phyloP scores from a whole-genome alignment of 176 grass and related monocot genomes.

The Cenchrus americanus region DNA sequence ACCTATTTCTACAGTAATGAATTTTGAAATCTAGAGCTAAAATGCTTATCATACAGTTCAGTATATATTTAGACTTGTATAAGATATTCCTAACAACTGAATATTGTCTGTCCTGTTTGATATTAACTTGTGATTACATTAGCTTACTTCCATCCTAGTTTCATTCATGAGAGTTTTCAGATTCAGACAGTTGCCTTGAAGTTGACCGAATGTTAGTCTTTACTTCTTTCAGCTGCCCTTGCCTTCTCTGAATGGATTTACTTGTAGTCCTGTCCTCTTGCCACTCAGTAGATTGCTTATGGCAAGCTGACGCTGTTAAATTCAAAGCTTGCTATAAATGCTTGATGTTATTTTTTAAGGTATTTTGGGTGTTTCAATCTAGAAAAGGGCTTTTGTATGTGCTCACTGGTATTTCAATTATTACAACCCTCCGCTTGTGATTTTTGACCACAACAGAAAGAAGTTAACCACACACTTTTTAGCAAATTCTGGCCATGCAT shows the following conservation, averaged over 20 bases:
- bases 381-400: neutral
- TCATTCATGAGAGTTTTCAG: neutral
- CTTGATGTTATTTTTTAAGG: neutral
- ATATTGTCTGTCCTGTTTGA: neutral
- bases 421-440: neutral
- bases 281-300: neutral
- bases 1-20: neutral
- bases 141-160: neutral
- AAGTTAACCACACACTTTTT: neutral
- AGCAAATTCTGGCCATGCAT: neutral
- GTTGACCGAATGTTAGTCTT: neutral
- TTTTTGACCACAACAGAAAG: neutral
- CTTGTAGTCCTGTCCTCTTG: neutral
- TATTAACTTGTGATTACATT: neutral
- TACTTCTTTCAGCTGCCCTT: too few relatives aligned
- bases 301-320: neutral
- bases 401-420: neutral
- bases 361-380: neutral
- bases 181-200: neutral
- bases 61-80: neutral
- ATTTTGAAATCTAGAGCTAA: conserved; percentile 8
- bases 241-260: too few relatives aligned
- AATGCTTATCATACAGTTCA: neutral
- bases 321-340: neutral
- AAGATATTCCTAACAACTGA: neutral